Base-by-base conservation (phyloP, 805 yeast genomes). In the Candida hungchunana region DNA sequence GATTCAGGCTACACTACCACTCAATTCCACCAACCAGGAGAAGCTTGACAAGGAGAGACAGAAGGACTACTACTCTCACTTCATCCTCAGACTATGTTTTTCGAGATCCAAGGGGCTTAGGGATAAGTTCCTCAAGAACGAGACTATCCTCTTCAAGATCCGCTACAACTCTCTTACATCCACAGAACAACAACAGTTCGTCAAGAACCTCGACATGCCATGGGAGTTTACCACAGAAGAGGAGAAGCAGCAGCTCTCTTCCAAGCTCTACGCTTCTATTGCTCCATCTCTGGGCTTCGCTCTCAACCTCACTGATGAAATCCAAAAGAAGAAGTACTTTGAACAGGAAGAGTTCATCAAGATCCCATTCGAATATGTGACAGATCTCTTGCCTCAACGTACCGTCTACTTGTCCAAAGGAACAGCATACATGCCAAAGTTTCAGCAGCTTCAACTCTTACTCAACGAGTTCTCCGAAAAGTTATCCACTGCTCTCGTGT, bases 11-110 rank as follows among this genome's bases (percentile, higher is more conserved):
- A 63, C 66, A 29, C 56, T 93, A 42, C 96, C 97, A 1, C 61
- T 83, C 54, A 65, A 70, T 51, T 50, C 70, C 9, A 32, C 53
- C 10, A 45, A 41, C 29, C 28, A 26, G 40, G 66, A 73, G 36
- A 55, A 60, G 13, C 55, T 63, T 4, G 55, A 66, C 28, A 59
- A 66, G 26, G 64, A 66, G 26, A 75, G 95, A 47, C 73, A 73
- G 46, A 90, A 90, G 56, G 99, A 93, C 60, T 90, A 87, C 53
- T 87, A 85, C 57, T 83, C 95, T 6, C 99, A 93, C 62, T 93
- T 66, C 56, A 89, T 90, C 23, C 63, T 93, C 44, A 69, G 97
- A 37, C 67, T 93, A 26, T 96, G 95, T 30, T 93, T 93, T 56
- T 85, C 97, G 55, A 77, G 95, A 44, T 75, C 78, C 4, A 85